These are phyloP conservation scores for Harringtonia lauricola DNA, from an alignment of 2,329 filamentous ascomycete genomes.

Conservation along the genomic window DNA sequence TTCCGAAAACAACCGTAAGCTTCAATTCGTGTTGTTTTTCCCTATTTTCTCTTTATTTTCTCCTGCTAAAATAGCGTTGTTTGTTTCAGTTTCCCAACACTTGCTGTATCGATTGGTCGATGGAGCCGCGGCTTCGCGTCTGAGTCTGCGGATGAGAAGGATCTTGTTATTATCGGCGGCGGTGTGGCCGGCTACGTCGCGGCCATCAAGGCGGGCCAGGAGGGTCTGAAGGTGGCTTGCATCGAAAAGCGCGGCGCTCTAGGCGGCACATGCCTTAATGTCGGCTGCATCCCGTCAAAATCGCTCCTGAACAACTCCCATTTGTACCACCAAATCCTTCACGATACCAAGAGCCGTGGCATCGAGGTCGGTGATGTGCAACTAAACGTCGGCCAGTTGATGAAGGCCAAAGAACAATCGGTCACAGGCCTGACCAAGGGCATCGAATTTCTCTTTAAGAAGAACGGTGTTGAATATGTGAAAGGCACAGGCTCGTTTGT, in stretches of 20 bases:
- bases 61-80: neutral
- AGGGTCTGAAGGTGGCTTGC: constrained; percentile 92
- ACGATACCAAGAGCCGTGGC: constrained; percentile 93
- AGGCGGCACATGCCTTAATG: constrained; percentile 95
- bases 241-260: constrained; percentile 96
- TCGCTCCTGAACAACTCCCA: constrained; percentile 99
- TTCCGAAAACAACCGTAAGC: constrained; percentile 26
- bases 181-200: constrained; percentile 98
- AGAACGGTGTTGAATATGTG: constrained; percentile 97
- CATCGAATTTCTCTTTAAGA: constrained; percentile 97
- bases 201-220: constrained; percentile 97
- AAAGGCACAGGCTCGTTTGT: constrained; percentile 84
- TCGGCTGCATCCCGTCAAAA: constrained; percentile 98
- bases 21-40: neutral
- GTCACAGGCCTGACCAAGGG: constrained; percentile 87
- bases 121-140: constrained; percentile 50
- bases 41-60: constrained; percentile 3
- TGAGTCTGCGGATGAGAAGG: constrained; percentile 68
- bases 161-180: constrained; percentile 94
- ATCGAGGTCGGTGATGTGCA: constrained; percentile 97
- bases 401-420: constrained; percentile 96
- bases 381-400: constrained; percentile 88
- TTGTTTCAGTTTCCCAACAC: constrained; percentile 35
- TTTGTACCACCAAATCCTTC: constrained; percentile 91
- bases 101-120: constrained; percentile 30